Base-by-base conservation (phyloP, 2,329 filamentous ascomycete genomes). In the Ampelomyces quisqualis region DNA sequence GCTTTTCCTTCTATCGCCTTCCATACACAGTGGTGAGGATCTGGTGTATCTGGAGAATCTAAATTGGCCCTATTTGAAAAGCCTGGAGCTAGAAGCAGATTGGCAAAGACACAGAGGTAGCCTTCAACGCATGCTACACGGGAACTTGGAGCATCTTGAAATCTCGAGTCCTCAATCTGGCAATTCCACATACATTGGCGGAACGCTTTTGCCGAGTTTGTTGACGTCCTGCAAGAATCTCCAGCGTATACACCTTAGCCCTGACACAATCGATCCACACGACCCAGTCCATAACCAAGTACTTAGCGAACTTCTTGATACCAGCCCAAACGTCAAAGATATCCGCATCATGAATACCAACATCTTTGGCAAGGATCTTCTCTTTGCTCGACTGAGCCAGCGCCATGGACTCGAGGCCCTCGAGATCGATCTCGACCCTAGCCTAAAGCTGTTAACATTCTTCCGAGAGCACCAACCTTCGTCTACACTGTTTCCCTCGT, bases 351-450 rank as follows among this genome's bases (percentile, higher is more conserved):
- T 57, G 34, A 49, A 51, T 17, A 38, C 58, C 13, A 48, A 47
- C 14, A 50, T 66, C 13, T 32, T 49, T 7, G 53, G 47, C 26
- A 60, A 60, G 17, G 58, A 66, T 18, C 18, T 47, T 2, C 31
- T 66, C 7, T 65, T 67, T 38, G 32, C 35, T n/a, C 51, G 47
- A 10, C 43, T 66, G 11, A 58, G 50, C 38, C 53, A 60, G 37
- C 54, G 57, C 4, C 29, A 40, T 18, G 48, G 51, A 10, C 43
- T 67, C 7, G 45, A 57, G 39, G 45, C 39, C 4, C 45, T 67
- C n/a, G 57, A 65, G 30, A 59, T 65, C 11, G 60, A 63, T 29
- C 47, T 67, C 19, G 62, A 65, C 7, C 62, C 64, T 13, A 55
- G 57, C 2, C 7, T 59, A 19, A 29, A 52, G 26, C 40, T 62